Evolutionary conservation across 768 basidiomycete species (phyloP), one percentile per base, ranked within the genome.

Genomic region (Lentinula edodes): DNA sequence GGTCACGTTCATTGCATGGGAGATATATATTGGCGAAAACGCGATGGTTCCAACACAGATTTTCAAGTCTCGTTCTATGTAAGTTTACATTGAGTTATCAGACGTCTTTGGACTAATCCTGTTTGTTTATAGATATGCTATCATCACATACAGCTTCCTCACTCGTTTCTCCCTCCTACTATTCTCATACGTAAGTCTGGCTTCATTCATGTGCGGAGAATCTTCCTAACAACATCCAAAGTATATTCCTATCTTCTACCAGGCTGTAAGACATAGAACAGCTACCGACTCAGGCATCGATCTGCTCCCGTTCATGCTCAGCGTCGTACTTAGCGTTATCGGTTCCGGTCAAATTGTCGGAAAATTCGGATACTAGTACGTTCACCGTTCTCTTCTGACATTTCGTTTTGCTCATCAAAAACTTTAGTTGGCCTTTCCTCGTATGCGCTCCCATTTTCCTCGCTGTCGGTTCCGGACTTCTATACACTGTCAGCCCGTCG

Each of bases 211-310:
- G 5, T 56, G 7, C 9, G 0, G 13, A 20, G 39, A 52, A 52
- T 39, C 38, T 9, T 39, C 6, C 7, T 32, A 18, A 52, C 12
- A 15, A 10, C 5, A 32, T 41, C 41, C 34, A 38, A 32, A 62
- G 18, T 64, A 67, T 58, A 52, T 67, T 35, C 66, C 66, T 9
- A 63, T 65, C 32, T 64, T 57, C 53, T 67, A 64, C 38, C 66
- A 67, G 34, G 63, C 63, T 41, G 63, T 64, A 6, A 45, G 52
- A 13, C 43, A 60, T 43, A 39, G n/a, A 34, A 56, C 36, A 52
- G 64, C 66, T 2, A 65, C 62, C 0, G n/a, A 56, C 12, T 67
- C 66, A 18, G 66, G 66, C 32, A 62, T 67, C 36, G 61, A 67
- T 53, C 57, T 65, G 39, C 62, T 67, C 7, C 64, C 66, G 3